Conservation (phyloP, 805 yeast species). For the Candida nemodendra region DNA sequence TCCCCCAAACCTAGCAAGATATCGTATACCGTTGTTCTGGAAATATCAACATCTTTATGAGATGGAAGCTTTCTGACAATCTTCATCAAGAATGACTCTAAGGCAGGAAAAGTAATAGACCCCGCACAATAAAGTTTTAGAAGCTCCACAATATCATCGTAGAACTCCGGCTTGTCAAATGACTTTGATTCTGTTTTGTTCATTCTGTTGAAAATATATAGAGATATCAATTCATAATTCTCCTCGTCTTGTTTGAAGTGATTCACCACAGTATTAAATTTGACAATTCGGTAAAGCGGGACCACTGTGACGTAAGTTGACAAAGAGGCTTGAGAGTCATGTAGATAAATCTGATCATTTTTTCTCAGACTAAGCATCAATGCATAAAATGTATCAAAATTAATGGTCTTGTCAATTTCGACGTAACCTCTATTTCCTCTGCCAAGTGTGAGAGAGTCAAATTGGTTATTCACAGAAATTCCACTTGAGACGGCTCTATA, state of each 20-base stretch:
- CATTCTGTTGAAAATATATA: slow-evolving; percentile 17
- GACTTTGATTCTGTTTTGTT: background rate
- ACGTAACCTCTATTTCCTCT: slow-evolving; percentile 23
- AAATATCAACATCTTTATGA: slow-evolving; percentile 41
- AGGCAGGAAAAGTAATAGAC: slow-evolving; percentile 44
- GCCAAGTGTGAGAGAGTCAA: slow-evolving; percentile 28
- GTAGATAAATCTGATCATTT: slow-evolving; percentile 39
- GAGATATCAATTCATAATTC: slow-evolving; percentile 27
- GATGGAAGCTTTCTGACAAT: slow-evolving; percentile 33
- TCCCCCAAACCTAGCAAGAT: slow-evolving; percentile 38
- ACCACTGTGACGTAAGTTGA: slow-evolving; percentile 44
- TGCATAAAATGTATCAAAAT: slow-evolving; percentile 39
- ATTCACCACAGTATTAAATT: slow-evolving; percentile 33
- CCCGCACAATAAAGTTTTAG: slow-evolving; percentile 58
- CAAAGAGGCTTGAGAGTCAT: slow-evolving; percentile 16
- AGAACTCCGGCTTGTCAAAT: slow-evolving; percentile 26
- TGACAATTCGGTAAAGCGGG: slow-evolving; percentile 39
- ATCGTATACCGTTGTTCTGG: slow-evolving; percentile 54
- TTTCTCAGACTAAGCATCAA: slow-evolving; percentile 49
- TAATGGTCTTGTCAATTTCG: slow-evolving; percentile 13
- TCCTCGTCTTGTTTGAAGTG: slow-evolving; percentile 25
- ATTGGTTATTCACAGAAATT: slow-evolving; percentile 29
- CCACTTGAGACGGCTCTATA: slow-evolving; percentile 13
- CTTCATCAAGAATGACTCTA: slow-evolving; percentile 49
- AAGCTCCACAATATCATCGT: slow-evolving; percentile 41